Evolutionary conservation across 164 flowering plant genomes (phyloP).

Genomic region (Echeveria elegans): DNA sequence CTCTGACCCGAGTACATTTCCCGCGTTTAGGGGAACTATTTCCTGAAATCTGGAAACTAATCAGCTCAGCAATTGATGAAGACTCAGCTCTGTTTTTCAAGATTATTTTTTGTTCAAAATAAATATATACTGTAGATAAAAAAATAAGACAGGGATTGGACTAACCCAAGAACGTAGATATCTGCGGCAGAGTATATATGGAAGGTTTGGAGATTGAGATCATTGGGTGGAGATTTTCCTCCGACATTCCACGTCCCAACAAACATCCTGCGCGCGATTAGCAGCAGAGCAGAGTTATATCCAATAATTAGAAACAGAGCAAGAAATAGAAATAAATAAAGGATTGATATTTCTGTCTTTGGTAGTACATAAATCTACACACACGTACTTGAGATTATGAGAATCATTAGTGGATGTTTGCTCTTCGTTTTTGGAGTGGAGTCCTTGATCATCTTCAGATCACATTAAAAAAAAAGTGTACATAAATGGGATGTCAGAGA

Average conservation of each 20-base stretch:
- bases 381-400: slow-evolving; percentile 1
- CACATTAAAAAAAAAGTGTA: background rate
- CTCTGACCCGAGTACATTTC: slow-evolving; percentile 79
- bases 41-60: slow-evolving; percentile 62
- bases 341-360: background rate
- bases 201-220: slow-evolving; percentile 51
- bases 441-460: background rate
- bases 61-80: background rate
- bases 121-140: too few relatives aligned
- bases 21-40: slow-evolving; percentile 87
- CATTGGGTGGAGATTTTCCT: slow-evolving; percentile 63
- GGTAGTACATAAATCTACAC: background rate
- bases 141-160: too few relatives aligned
- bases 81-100: background rate
- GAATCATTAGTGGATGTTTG: background rate
- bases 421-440: background rate
- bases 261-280: slow-evolving; percentile 41
- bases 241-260: slow-evolving; percentile 96
- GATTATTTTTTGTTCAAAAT: background rate
- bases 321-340: background rate
- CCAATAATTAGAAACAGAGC: background rate
- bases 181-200: slow-evolving; percentile 46
- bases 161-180: slow-evolving; percentile 76
- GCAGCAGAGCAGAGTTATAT: too few relatives aligned
- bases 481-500: background rate